Evolutionary conservation across 495 filamentous ascomycete species (phyloP).

Genomic region (Podospora bellae-mahoneyi): DNA sequence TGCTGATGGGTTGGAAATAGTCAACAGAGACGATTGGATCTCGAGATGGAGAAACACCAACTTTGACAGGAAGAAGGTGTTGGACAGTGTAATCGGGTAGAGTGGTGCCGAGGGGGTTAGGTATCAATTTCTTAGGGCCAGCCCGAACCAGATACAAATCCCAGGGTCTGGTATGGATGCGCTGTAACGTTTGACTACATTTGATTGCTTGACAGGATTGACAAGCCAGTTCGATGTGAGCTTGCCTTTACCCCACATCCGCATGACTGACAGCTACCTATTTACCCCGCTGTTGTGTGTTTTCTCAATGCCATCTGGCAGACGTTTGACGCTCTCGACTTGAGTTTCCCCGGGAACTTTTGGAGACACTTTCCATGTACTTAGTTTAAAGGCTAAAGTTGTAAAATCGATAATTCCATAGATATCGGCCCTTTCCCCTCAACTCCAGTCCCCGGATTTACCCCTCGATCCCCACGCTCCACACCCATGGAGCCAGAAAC

Average conservation of each 20-base stretch:
- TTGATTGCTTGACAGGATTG: neutral
- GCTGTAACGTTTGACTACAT: neutral
- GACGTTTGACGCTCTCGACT: neutral
- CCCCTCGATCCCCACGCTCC: neutral
- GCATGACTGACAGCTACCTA: neutral
- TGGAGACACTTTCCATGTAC: too few relatives aligned
- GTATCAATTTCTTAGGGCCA: neutral
- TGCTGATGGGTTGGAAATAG: slow-evolving; percentile 36
- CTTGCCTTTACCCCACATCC: neutral
- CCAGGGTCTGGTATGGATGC: neutral
- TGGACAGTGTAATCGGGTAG: slow-evolving; percentile 42
- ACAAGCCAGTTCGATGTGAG: neutral
- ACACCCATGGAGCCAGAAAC: neutral
- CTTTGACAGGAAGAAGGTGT: slow-evolving; percentile 52
- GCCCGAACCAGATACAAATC: neutral
- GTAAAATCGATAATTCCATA: neutral
- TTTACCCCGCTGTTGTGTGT: neutral
- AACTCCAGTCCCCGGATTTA: neutral
- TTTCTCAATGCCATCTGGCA: neutral
- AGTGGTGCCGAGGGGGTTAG: neutral
- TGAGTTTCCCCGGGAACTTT: neutral
- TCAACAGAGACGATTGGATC: slow-evolving; percentile 82
- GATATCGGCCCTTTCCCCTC: neutral
- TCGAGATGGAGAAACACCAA: slow-evolving; percentile 73
- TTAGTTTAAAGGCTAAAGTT: too few relatives aligned